Conservation (phyloP, 2,329 filamentous ascomycete genomes). For the Trichoderma sp. region DNA sequence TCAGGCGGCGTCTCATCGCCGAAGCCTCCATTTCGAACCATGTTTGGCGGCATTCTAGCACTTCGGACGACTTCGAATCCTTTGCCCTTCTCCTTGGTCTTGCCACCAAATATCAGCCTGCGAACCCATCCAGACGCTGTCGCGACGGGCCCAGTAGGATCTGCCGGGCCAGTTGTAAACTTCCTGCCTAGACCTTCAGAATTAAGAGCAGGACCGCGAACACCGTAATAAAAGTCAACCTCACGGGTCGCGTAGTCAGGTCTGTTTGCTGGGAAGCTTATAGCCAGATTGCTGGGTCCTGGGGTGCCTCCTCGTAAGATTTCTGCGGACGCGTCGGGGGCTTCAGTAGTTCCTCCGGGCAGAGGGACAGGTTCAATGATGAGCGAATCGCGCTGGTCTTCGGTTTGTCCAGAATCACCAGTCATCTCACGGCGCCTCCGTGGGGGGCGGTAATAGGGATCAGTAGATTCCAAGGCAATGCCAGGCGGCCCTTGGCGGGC, state of each 20-base stretch:
- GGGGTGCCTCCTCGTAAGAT: slow-evolving; percentile 49
- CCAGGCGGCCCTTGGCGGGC: slow-evolving; percentile 49
- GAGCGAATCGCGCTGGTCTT: slow-evolving; percentile 36
- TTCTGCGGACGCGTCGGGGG: slow-evolving; percentile 40
- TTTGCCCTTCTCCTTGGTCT: slow-evolving; percentile 92
- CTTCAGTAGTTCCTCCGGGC: slow-evolving; percentile 39
- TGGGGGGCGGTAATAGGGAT: slow-evolving; percentile 89
- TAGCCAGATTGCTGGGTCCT: slow-evolving; percentile 33
- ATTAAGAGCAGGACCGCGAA: slow-evolving; percentile 83
- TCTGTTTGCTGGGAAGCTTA: slow-evolving; percentile 55
- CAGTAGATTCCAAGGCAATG: slow-evolving; percentile 54
- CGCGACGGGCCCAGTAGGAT: slow-evolving; percentile 88
- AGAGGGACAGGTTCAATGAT: slow-evolving; percentile 44
- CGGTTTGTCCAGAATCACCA: slow-evolving; percentile 39
- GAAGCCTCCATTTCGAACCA: slow-evolving; percentile 53
- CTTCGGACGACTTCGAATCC: slow-evolving; percentile 96
- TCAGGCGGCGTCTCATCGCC: slow-evolving; percentile 68
- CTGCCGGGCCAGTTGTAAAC: slow-evolving; percentile 89
- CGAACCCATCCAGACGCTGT: slow-evolving; percentile 90
- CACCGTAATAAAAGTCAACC: slow-evolving; percentile 95
- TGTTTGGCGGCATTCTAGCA: slow-evolving; percentile 77
- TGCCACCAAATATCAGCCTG: slow-evolving; percentile 69
- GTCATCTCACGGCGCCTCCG: slow-evolving; percentile 67
- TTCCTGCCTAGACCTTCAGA: slow-evolving; percentile 79
- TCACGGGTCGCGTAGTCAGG: slow-evolving; percentile 92